These are phyloP conservation scores for Populus hybrid DNA, from an alignment of 441 rosid genomes.

Conservation along the genomic window DNA sequence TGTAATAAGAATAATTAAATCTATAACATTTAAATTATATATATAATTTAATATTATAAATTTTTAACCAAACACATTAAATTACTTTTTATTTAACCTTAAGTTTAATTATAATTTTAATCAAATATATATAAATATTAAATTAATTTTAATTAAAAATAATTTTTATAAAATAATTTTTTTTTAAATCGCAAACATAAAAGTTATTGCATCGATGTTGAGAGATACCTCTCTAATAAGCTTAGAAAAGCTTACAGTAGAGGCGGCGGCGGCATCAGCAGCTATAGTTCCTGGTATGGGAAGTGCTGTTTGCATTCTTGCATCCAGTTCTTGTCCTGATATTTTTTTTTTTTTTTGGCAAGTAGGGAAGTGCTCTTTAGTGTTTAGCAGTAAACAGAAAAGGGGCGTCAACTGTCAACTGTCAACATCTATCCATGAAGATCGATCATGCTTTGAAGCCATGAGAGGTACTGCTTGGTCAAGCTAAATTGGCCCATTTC, in stretches of 20 bases:
- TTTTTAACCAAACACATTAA: too few species aligned
- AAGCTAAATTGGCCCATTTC: neutral
- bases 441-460: neutral
- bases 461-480: neutral
- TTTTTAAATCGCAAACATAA: too few species aligned
- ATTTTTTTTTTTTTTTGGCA: neutral
- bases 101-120: too few species aligned
- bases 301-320: conserved; percentile 46
- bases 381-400: neutral
- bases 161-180: too few species aligned
- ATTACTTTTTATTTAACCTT: too few species aligned
- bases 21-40: too few species aligned
- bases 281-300: conserved; percentile 61
- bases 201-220: too few species aligned
- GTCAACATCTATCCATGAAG: neutral
- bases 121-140: too few species aligned
- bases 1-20: too few species aligned
- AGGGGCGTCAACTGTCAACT: neutral
- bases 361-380: neutral
- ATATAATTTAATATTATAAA: too few species aligned
- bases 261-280: conserved; percentile 62
- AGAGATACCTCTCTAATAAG: conserved; percentile 50
- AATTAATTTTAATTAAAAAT: too few species aligned
- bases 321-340: conserved; percentile 39
- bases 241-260: conserved; percentile 58